Conservation (phyloP, 257 asterid genomes). For the Nicotiana paniculata region DNA sequence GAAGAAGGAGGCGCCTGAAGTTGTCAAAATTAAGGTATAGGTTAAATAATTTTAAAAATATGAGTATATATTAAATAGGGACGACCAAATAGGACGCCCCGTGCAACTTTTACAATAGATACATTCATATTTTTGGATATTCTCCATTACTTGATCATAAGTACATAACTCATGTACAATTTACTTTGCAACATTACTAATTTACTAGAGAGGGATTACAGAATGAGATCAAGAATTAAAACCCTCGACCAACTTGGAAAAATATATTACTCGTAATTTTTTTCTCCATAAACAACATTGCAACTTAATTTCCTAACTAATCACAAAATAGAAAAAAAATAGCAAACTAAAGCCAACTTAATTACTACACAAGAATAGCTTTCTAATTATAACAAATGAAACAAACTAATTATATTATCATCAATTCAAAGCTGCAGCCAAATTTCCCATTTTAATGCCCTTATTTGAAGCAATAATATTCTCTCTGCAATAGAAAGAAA, state of each 20-base stretch:
- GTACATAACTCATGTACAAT: not conserved
- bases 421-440: conserved; percentile 37
- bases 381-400: not conserved
- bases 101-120: not conserved
- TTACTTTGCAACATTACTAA: not conserved
- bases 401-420: not conserved
- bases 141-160: not conserved
- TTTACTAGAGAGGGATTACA: not conserved
- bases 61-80: no score
- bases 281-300: not conserved
- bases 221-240: not conserved
- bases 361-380: not conserved
- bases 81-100: no score
- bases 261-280: not conserved
- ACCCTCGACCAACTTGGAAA: not conserved
- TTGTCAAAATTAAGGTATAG: no score
- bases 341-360: not conserved
- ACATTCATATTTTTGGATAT: not conserved
- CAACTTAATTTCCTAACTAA: not conserved
- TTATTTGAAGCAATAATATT: conserved; percentile 17
- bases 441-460: conserved; percentile 39
- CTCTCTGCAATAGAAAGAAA: conserved; percentile 27
- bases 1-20: no score
- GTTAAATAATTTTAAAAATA: no score
- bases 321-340: no score